phyloP scores from a whole-genome alignment of 2,329 filamentous ascomycete genomes.

The Xylaria sp. region DNA sequence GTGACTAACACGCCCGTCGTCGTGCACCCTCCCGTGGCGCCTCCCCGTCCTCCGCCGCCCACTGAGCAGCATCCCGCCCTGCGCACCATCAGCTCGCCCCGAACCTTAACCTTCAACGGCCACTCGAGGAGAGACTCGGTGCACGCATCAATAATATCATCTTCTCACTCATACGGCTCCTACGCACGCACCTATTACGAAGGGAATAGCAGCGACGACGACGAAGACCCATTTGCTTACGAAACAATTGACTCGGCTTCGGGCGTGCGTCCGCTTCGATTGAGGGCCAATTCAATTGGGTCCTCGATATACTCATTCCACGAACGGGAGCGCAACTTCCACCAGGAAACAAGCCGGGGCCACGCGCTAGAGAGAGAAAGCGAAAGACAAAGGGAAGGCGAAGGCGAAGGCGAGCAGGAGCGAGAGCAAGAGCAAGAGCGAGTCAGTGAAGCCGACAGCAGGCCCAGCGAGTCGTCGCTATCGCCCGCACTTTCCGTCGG shows the following conservation, averaged over 20 bases:
- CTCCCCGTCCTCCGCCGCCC: constrained; percentile 56
- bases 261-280: constrained; percentile 44
- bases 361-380: constrained; percentile 2
- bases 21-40: constrained; percentile 47
- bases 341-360: constrained; percentile 12
- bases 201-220: constrained; percentile 53
- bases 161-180: constrained; percentile 44
- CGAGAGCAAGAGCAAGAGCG: constrained; percentile 21
- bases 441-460: constrained; percentile 43
- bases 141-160: constrained; percentile 59
- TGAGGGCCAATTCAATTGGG: constrained; percentile 45
- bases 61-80: constrained; percentile 66
- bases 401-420: neutral
- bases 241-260: constrained; percentile 43
- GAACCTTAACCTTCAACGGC: constrained; percentile 51
- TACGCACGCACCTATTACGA: constrained; percentile 46
- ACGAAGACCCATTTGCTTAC: constrained; percentile 52
- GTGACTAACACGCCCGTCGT: constrained; percentile 9
- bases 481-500: constrained; percentile 48
- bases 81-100: constrained; percentile 51
- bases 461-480: constrained; percentile 44
- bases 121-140: constrained; percentile 66
- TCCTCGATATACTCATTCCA: constrained; percentile 50
- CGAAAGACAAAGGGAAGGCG: neutral
- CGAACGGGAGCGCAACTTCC: constrained; percentile 34